Base-by-base conservation (phyloP, 106 monocot genomes). In the Narthecium ossifragum region DNA sequence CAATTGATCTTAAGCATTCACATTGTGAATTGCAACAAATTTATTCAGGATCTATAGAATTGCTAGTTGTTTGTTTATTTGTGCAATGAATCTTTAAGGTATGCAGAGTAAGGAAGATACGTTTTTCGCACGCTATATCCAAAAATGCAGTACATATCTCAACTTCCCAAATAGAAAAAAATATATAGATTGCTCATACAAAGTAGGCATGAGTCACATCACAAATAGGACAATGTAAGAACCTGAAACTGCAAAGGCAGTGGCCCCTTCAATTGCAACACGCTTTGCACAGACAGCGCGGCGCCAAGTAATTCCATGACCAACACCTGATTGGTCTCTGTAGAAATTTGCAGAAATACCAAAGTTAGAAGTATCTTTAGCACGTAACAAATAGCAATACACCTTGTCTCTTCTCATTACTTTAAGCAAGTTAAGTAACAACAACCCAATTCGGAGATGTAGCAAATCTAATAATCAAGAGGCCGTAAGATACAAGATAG, bases 241-340 rank as follows among this genome's bases (percentile, higher is more conserved):
- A 94, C 93, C 93, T 89, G 93, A 80, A 58, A 83, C 70, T 61
- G 82, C 82, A 80, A 75, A 94, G 41, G 93, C 93, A 40, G 73
- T 67, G 51, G 89, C 80, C 37, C 93, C 93, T 57, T 70, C 52
- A 46, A 94, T 77, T 59, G 80, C 76, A 62, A 89, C 77, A 53
- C 32, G 71, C 53, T 66, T 85, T 36, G 61, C 85, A 77, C 57
- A 70, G 20, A 94, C 62, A 55, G 85, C 57, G 59, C 32, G 61
- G 28, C 61, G 73, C 93, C 93, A 94, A 17, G 80, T 86, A 43
- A 94, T 75, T 12, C 77, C 59, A 71, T 94, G 93, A 41, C 93
- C 69, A 37, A 86, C 85, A 29, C 77, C 93, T 43, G 93, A 94
- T 40, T 75, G 53, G 39, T 89, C 89, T 31, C 93, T 94, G 85